A percentile compares a stretch with the other conserved stretches of the same genome.
Conservation (phyloP, 2,329 filamentous ascomycete species). For the Fusarium pseudoanthophilum region DNA sequence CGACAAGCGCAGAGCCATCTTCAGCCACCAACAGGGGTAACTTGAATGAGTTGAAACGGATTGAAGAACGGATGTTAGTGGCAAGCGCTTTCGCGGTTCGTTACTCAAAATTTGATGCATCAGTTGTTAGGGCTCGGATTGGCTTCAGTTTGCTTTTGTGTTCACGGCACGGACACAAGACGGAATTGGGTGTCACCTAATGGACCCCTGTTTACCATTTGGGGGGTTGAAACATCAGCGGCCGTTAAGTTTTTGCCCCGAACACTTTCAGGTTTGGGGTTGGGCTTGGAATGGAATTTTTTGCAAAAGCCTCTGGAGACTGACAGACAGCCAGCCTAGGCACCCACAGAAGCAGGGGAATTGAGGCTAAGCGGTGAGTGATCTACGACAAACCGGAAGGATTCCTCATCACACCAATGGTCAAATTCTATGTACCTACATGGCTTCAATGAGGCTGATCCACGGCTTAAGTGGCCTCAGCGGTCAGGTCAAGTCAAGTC, state of each 20-base stretch:
- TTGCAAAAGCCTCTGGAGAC: not conserved
- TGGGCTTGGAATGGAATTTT: not conserved
- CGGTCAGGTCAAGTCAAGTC: slow-evolving; percentile 3
- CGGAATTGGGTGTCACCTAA: not conserved
- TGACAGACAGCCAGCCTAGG: not conserved
- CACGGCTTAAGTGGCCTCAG: not conserved
- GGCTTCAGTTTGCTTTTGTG: not conserved
- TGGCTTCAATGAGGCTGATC: not conserved
- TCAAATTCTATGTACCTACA: not conserved
- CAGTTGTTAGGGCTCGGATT: slow-evolving; percentile 3
- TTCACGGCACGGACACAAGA: slow-evolving; percentile 4
- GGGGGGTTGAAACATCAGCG: not conserved
- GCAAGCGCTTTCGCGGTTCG: slow-evolving; percentile 6
- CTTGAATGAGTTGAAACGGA: not conserved
- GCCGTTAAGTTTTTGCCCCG: not conserved
- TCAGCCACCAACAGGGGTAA: slow-evolving; percentile 14
- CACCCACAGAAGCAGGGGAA: not conserved
- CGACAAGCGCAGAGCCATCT: not conserved
- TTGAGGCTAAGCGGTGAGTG: slow-evolving; percentile 25
- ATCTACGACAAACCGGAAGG: not conserved
- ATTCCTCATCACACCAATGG: not conserved
- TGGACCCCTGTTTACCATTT: not conserved
- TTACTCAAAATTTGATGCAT: slow-evolving; percentile 12
- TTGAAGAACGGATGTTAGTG: slow-evolving; percentile 14
- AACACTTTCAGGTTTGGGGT: slow-evolving; percentile 2